These are phyloP conservation scores for Ceriops zippeliana DNA, from an alignment of 345 rosid genomes.

Conservation along the genomic window DNA sequence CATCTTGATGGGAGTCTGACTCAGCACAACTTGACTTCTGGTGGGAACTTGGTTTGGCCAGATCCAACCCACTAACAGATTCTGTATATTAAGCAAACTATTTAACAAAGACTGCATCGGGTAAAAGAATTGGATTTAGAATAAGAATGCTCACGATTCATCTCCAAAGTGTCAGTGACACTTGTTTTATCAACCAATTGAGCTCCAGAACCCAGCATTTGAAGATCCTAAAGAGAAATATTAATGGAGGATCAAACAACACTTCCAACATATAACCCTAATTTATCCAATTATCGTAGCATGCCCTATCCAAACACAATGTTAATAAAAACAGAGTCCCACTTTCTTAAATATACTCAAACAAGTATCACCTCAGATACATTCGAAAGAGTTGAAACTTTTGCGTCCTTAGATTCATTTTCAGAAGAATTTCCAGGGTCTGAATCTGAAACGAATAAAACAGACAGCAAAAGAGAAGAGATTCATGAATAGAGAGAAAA, in stretches of 20 bases:
- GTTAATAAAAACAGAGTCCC: neutral
- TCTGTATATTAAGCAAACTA: conserved; percentile 8
- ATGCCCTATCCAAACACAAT: neutral
- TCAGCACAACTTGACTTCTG: conserved; percentile 14
- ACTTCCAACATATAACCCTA: neutral
- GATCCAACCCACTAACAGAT: conserved; percentile 21
- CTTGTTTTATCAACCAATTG: conserved; percentile 42
- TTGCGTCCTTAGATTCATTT: conserved; percentile 47
- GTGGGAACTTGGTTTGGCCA: conserved; percentile 14
- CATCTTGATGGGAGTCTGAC: conserved; percentile 21
- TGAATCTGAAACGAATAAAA: conserved; percentile 41
- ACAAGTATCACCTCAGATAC: conserved; percentile 41
- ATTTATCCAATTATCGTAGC: neutral
- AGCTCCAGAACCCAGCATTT: conserved; percentile 38
- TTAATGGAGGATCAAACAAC: conserved; percentile 5
- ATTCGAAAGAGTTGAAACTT: conserved; percentile 36
- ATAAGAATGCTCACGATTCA: conserved; percentile 50
- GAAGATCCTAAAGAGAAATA: conserved; percentile 37
- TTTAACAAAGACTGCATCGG: neutral
- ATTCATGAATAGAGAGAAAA: neutral
- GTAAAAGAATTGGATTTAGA: neutral
- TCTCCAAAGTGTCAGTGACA: conserved; percentile 35
- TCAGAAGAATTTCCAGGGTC: conserved; percentile 57
- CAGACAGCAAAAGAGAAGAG: neutral
- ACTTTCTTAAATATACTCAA: neutral